A percentile compares a stretch with the other conserved stretches of the same genome.
These are phyloP conservation scores for Cladosporium sp. DNA, from an alignment of 2,329 filamentous ascomycete species.

Conservation along the genomic window DNA sequence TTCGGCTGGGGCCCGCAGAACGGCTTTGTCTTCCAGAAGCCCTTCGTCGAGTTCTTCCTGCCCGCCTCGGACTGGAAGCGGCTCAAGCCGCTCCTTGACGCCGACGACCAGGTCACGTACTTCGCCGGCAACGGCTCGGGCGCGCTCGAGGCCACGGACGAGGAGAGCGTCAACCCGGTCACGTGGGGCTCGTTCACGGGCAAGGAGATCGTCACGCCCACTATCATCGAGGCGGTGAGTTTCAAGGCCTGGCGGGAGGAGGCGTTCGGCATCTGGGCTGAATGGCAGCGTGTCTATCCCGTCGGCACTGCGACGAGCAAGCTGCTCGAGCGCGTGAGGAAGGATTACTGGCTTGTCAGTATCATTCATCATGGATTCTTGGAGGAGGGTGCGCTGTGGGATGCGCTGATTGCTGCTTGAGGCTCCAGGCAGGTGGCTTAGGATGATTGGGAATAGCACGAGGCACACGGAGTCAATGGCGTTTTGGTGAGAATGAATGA, in stretches of 20 bases:
- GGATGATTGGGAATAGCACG: too few relatives aligned
- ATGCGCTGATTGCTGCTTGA: conserved; percentile 25
- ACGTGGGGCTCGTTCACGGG: conserved; percentile 95
- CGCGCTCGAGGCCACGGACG: conserved; percentile 64
- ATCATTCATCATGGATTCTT: conserved; percentile 77
- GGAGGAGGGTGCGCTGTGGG: conserved; percentile 66
- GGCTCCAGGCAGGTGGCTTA: too few relatives aligned
- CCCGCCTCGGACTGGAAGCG: conserved; percentile 63
- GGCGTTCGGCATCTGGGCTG: conserved; percentile 89
- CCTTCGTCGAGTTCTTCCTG: conserved; percentile 95
- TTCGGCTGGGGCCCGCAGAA: conserved; percentile 92
- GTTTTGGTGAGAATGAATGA: too few relatives aligned
- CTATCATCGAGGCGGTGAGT: conserved; percentile 91
- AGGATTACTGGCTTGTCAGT: conserved; percentile 83
- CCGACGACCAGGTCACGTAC: conserved; percentile 68
- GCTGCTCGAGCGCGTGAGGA: conserved; percentile 60
- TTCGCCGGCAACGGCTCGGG: conserved; percentile 75
- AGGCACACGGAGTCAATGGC: too few relatives aligned
- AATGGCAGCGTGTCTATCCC: conserved; percentile 89
- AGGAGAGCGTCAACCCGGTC: conserved; percentile 77
- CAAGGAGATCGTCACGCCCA: conserved; percentile 93
- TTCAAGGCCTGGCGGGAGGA: conserved; percentile 94
- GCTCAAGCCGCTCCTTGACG: conserved; percentile 60
- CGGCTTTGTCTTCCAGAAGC: conserved; percentile 96
- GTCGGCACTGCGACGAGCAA: conserved; percentile 63